Evolutionary conservation across 2,329 filamentous ascomycete species (phyloP), one percentile per base, ranked within the genome.

Genomic region (Pezicula rhizophila): DNA sequence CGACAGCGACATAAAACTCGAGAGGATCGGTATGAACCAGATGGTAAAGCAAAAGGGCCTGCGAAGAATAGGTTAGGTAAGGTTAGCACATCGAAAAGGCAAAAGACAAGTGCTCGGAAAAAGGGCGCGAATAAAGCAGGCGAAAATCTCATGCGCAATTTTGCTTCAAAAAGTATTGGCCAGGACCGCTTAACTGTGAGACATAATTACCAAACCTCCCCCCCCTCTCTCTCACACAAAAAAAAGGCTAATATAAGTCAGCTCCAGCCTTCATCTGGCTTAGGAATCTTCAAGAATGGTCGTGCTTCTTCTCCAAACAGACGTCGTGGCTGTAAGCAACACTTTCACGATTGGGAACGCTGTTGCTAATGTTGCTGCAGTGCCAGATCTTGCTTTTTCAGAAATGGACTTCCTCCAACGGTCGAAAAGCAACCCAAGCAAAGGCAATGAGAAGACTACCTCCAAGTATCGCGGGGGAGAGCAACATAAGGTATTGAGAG

Each of bases 1-100:
- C 69, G 69, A 41, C 64, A 72, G 15, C 73, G 82, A 28, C 68
- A 74, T 53, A 85, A 77, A 62, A 83, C 78, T 14, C 74, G 71
- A 45, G 65, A 70, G 20, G 74, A 79, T 57, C 75, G 72, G 31
- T 84, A 85, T 58, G 72, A 80, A 25, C 69, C 68, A 10, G 70
- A 70, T 52, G 34, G 60, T 50, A 64, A 33, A 64, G 56, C 40
- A 59, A 62, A 25, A 57, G 52, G 41, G 23, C 46, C 40, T 15
- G 60, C 55, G 37, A 58, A 52, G 41, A 60, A 53, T 28, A 45
- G 54, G 20, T 59, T 52, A 23, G 58, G 58, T 31, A 66, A 62
- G 31, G 62, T 63, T n/a, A 57, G 46, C 33, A 50, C 45, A 34
- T 26, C 10, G 11, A 51, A 38, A 31, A 38, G 33, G 40, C 28